phyloP scores from a whole-genome alignment of 805 yeast species.

The Clavispora asparagi region DNA sequence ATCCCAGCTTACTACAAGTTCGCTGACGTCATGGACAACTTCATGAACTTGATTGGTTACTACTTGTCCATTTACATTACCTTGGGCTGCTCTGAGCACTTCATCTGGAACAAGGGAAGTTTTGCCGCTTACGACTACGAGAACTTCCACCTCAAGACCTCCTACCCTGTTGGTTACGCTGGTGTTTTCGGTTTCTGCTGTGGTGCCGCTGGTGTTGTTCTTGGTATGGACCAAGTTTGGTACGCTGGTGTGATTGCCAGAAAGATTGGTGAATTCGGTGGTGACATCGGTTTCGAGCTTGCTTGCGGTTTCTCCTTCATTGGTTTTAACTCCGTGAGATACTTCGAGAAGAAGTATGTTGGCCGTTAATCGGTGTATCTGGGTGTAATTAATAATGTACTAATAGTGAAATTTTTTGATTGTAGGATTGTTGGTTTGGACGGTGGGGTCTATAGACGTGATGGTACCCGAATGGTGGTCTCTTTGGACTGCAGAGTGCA shows the following conservation, averaged over 20 bases:
- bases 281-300: slow-evolving; percentile 84
- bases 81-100: slow-evolving; percentile 75
- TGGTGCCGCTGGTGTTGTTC: slow-evolving; percentile 79
- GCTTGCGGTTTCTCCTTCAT: slow-evolving; percentile 63
- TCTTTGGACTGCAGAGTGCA: background rate
- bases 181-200: slow-evolving; percentile 73
- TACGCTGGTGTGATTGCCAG: slow-evolving; percentile 66
- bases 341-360: slow-evolving; percentile 59
- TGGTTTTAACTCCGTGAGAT: slow-evolving; percentile 53
- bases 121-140: slow-evolving; percentile 57
- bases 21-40: slow-evolving; percentile 67
- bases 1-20: slow-evolving; percentile 84
- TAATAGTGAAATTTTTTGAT: background rate
- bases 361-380: slow-evolving; percentile 37
- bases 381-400: background rate
- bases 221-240: slow-evolving; percentile 88
- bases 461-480: background rate
- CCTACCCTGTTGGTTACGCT: slow-evolving; percentile 72
- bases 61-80: slow-evolving; percentile 83
- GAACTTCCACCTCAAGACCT: slow-evolving; percentile 51
- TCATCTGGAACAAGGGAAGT: slow-evolving; percentile 64
- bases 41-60: slow-evolving; percentile 89
- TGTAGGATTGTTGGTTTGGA: background rate
- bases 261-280: slow-evolving; percentile 63
- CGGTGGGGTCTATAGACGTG: no score